Base-by-base conservation (phyloP, 176 grass and related monocot genomes). In the Cocos nucifera region DNA sequence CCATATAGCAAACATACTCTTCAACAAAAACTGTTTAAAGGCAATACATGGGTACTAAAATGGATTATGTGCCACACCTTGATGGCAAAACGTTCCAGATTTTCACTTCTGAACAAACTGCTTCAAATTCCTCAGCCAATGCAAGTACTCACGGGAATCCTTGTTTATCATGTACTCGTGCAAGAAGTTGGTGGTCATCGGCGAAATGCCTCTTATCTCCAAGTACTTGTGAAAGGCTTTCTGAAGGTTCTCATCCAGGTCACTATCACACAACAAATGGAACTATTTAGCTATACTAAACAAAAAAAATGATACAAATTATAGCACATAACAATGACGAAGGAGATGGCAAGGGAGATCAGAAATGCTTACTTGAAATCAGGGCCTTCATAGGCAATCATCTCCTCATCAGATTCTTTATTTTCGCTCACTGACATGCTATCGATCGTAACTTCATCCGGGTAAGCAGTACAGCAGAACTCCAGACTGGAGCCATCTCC, bases 111-210 rank as follows among this genome's bases (percentile, higher is more conserved):
- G 14, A 57, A 98, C 17, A 17, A 77, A 98, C 23, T 77, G 80
- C 82, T 92, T 98, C 76, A 98, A 67, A 69, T 86, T 92, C 56
- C 71, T 82, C 66, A 98, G 74, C 93, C 84, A 98, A 53, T 85
- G 51, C 20, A 98, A 72, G 56, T 86, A 98, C 76, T 98, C 93
- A 9, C 77, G 82, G 77, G 84, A 89, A 58, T 98, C 93, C 69
- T 98, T 98, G 79, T 89, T 98, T 62, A 98, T 92, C 93, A 98
- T 92, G 76, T 86, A 98, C 62, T 83, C 79, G 0, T 98, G 93
- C 81, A 98, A 69, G 71, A 98, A 92, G 74, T 98, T 98, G 58
- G 88, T 98, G 0, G 87, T 85, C 73, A 79, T 57, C 2, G 88
- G 82, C 1, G 88, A 79, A 67, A 98, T 76, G 15, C 93, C 93